These are phyloP conservation scores for Termitomyces heimii DNA, from an alignment of 768 basidiomycete species.

Conservation along the genomic window DNA sequence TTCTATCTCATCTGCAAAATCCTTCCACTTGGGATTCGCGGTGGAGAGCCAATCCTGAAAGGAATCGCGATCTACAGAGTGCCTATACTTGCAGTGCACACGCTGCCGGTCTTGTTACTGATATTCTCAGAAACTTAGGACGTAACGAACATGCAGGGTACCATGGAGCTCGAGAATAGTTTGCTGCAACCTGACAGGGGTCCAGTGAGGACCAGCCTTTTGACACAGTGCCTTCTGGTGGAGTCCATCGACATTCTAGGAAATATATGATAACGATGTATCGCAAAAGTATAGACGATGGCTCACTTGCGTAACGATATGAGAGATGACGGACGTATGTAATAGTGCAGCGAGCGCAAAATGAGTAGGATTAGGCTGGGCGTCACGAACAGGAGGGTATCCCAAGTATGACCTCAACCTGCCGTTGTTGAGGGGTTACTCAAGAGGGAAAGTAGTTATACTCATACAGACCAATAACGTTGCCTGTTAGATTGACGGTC, in stretches of 20 bases:
- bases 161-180: constrained; percentile 84
- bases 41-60: constrained; percentile 74
- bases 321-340: constrained; percentile 51
- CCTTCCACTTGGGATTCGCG: constrained; percentile 77
- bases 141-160: constrained; percentile 59
- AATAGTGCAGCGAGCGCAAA: constrained; percentile 82
- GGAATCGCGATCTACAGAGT: constrained; percentile 53
- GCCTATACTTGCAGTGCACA: constrained; percentile 74
- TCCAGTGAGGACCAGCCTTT: constrained; percentile 22
- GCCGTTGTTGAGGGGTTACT: not conserved
- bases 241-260: constrained; percentile 86
- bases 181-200: constrained; percentile 29
- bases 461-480: constrained; percentile 62
- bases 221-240: constrained; percentile 71
- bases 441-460: constrained; percentile 9
- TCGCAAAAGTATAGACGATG: constrained; percentile 11
- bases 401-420: constrained; percentile 76
- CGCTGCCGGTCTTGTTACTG: constrained; percentile 35
- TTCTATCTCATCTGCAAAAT: constrained; percentile 60
- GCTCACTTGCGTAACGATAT: constrained; percentile 72
- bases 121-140: not conserved
- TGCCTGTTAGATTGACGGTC: constrained; percentile 39
- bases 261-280: not conserved
- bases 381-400: constrained; percentile 81
- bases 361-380: constrained; percentile 86